A percentile compares a stretch with the other conserved stretches of the same genome.
Evolutionary conservation across 139 green algal species (phyloP).

Genomic region (Chlamydomonas sphaeroides): DNA sequence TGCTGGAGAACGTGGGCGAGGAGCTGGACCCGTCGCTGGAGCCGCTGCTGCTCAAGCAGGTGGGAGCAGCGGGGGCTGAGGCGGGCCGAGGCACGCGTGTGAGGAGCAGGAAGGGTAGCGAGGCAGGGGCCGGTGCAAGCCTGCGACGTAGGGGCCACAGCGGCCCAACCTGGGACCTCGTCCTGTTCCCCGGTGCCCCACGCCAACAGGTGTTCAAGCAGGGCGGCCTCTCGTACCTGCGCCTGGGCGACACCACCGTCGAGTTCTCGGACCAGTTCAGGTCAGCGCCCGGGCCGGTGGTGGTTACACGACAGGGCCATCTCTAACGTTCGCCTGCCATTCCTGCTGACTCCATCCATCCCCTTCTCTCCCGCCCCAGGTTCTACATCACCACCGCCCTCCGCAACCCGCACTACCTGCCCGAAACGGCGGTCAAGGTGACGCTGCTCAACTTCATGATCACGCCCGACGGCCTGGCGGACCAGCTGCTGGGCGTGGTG

Average conservation of each 20-base stretch:
- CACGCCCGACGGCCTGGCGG: constrained; percentile 76
- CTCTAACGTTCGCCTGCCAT: neutral
- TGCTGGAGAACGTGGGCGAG: constrained; percentile 83
- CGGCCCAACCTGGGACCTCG: no score
- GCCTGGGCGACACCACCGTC: constrained; percentile 75
- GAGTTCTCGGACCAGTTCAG: constrained; percentile 80
- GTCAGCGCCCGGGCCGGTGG: neutral
- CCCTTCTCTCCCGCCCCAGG: neutral
- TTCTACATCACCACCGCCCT: constrained; percentile 93
- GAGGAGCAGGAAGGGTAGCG: no score
- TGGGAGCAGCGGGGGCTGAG: neutral
- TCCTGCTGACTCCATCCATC: neutral
- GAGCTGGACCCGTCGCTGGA: constrained; percentile 82
- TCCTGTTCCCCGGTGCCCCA: no score
- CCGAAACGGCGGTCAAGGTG: constrained; percentile 61
- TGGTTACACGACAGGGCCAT: neutral
- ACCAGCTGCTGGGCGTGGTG: constrained; percentile 83
- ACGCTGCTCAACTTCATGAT: constrained; percentile 90
- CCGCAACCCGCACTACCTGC: constrained; percentile 87
- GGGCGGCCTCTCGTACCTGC: constrained; percentile 74
- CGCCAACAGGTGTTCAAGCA: constrained; percentile 73
- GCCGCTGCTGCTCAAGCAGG: constrained; percentile 78
- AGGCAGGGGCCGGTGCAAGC: no score
- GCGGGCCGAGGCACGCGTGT: no score
- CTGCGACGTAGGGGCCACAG: no score